Evolutionary conservation across 306 rosid species (phyloP).

Genomic region (Purshia tridentata): DNA sequence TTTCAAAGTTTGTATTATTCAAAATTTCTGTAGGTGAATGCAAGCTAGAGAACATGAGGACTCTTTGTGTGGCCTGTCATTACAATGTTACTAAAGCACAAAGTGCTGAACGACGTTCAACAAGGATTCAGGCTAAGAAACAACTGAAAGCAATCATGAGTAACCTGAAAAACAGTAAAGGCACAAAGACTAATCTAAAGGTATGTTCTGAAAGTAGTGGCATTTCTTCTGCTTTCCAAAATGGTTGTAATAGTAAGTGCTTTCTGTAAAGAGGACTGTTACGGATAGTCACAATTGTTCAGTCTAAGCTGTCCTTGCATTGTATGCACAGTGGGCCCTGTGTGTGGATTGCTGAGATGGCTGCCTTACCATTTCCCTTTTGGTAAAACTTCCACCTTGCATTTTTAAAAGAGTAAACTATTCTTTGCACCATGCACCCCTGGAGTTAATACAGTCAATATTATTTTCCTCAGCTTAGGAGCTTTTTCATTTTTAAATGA

Average conservation of each 20-base stretch:
- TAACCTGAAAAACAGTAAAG: constrained; percentile 35
- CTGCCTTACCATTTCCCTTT: neutral
- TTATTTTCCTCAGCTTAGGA: too few species aligned
- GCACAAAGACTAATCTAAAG: constrained; percentile 28
- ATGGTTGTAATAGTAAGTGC: neutral
- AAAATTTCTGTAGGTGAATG: constrained; percentile 62
- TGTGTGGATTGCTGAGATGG: neutral
- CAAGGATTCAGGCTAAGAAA: constrained; percentile 72
- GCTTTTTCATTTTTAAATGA: too few species aligned
- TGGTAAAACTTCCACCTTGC: neutral
- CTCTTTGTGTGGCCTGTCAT: constrained; percentile 94
- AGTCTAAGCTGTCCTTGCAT: too few species aligned
- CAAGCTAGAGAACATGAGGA: constrained; percentile 86
- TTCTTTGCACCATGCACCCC: too few species aligned
- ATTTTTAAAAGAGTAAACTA: too few species aligned
- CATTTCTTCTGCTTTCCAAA: constrained; percentile 13
- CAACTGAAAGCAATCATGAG: constrained; percentile 60
- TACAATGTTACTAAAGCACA: constrained; percentile 73
- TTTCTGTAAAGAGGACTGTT: neutral
- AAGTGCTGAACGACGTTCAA: constrained; percentile 65
- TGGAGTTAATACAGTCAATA: too few species aligned
- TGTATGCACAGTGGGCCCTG: too few species aligned
- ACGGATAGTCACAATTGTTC: too few species aligned
- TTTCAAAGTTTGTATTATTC: constrained; percentile 8
- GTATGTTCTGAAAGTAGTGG: constrained; percentile 34